phyloP scores from a whole-genome alignment of 257 asterid genomes.

The Craterostigma plantagineum region DNA sequence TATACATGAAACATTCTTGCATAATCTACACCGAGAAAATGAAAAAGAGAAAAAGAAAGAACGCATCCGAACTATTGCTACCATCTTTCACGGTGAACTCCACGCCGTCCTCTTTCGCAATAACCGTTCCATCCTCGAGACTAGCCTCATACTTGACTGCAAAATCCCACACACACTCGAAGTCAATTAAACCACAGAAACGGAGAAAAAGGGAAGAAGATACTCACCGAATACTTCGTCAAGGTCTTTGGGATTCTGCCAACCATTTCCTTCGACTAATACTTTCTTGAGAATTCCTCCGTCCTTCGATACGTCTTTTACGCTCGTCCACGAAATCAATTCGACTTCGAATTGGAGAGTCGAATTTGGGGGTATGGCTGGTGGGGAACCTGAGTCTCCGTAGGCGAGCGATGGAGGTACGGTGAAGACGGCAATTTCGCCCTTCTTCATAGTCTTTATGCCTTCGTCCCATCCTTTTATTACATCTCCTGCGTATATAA shows the following conservation, averaged over 20 bases:
- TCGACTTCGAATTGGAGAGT: conserved; percentile 44
- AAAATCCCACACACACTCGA: conserved; percentile 4
- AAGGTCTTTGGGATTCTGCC: conserved; percentile 41
- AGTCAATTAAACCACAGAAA: too few relatives aligned
- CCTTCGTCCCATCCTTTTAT: conserved; percentile 58
- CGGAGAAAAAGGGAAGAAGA: too few relatives aligned
- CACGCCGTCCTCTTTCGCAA: conserved; percentile 25
- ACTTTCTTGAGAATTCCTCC: conserved; percentile 42
- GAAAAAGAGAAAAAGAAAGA: background rate
- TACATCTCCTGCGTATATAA: conserved; percentile 24
- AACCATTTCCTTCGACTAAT: conserved; percentile 34
- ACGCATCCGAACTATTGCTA: too few relatives aligned
- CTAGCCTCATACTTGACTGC: conserved; percentile 31
- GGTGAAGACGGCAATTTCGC: conserved; percentile 39
- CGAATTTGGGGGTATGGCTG: conserved; percentile 33
- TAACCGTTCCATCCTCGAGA: conserved; percentile 31
- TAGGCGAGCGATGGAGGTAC: conserved; percentile 38
- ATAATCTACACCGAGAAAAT: background rate
- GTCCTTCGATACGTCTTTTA: conserved; percentile 39
- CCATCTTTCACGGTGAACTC: conserved; percentile 39
- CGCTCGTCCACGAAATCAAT: conserved; percentile 32
- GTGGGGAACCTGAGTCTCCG: conserved; percentile 54
- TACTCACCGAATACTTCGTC: conserved; percentile 38
- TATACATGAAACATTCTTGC: conserved; percentile 8
- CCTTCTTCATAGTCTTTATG: conserved; percentile 42